phyloP scores from a whole-genome alignment of 257 asterid species.

The Plantago ovata region DNA sequence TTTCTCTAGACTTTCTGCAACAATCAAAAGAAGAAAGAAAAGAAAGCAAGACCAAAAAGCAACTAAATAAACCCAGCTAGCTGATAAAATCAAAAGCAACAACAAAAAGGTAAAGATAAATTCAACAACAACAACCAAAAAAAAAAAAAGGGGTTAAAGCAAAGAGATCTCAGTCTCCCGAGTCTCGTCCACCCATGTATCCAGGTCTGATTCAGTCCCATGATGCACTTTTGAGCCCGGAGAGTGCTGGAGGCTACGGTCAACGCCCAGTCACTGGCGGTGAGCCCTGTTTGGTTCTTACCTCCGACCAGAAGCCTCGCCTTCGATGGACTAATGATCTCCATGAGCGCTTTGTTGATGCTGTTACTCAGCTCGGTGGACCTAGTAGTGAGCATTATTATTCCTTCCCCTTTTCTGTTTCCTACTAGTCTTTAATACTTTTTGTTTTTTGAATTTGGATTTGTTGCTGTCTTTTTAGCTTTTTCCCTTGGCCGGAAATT shows the following conservation, averaged over 20 bases:
- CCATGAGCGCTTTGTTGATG: conserved; percentile 77
- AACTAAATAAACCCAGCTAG: background rate
- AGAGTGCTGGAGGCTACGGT: conserved; percentile 30
- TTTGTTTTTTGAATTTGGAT: background rate
- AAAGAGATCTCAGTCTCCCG: background rate
- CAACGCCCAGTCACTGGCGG: conserved; percentile 31
- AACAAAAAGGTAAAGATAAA: background rate
- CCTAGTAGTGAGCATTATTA: conserved; percentile 56
- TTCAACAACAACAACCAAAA: background rate
- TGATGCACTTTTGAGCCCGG: conserved; percentile 31
- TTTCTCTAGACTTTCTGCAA: conserved; percentile 4
- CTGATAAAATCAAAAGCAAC: background rate
- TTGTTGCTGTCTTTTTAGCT: background rate
- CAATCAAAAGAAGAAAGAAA: background rate
- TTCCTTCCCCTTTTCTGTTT: background rate
- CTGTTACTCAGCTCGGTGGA: conserved; percentile 87
- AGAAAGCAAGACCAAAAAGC: background rate
- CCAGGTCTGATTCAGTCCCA: conserved; percentile 59
- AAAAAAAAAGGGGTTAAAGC: background rate
- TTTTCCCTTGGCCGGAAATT: too few species aligned
- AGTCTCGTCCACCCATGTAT: conserved; percentile 35
- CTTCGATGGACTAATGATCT: conserved; percentile 85
- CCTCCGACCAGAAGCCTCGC: conserved; percentile 80
- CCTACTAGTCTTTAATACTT: background rate
- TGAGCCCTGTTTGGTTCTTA: conserved; percentile 65